Conservation (phyloP, 768 basidiomycete genomes). For the Crepidotus variabilis region DNA sequence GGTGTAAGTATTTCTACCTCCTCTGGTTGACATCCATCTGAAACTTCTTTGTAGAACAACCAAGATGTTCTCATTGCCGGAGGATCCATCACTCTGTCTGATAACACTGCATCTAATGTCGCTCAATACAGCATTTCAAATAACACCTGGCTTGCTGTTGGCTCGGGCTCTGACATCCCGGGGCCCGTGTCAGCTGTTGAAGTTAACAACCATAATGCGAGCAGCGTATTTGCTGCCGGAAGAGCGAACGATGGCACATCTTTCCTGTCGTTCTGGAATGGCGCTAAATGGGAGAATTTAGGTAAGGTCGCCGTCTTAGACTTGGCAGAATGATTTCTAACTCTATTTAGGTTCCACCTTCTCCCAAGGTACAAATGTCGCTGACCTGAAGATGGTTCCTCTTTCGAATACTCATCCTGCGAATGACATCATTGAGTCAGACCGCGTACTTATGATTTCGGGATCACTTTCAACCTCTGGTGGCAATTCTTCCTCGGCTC, state of each 20-base stretch:
- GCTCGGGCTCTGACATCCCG: conserved; percentile 58
- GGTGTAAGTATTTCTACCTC: conserved; percentile 47
- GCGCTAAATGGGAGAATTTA: conserved; percentile 65
- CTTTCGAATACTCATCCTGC: conserved; percentile 69
- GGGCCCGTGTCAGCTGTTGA: conserved; percentile 90
- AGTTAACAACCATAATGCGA: conserved; percentile 74
- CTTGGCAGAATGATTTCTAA: conserved; percentile 4
- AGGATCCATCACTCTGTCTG: conserved; percentile 70
- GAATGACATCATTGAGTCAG: conserved; percentile 70
- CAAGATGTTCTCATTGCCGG: conserved; percentile 72
- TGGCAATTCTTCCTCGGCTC: conserved; percentile 78
- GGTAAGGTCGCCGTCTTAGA: conserved; percentile 13
- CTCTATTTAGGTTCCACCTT: conserved; percentile 48
- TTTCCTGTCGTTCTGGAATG: conserved; percentile 87
- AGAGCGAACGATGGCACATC: conserved; percentile 65
- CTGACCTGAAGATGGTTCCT: conserved; percentile 89
- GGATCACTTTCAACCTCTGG: conserved; percentile 67
- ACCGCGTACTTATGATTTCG: conserved; percentile 89
- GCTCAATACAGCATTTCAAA: conserved; percentile 71
- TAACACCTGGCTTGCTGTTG: conserved; percentile 69
- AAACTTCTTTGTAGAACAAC: conserved; percentile 41
- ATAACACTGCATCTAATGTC: conserved; percentile 65
- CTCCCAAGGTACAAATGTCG: conserved; percentile 56
- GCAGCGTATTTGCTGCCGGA: conserved; percentile 89
- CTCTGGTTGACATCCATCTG: conserved; percentile 1